Base-by-base conservation (phyloP, 208 protist genomes). In the Acanthamoeba castellanii region DNA sequence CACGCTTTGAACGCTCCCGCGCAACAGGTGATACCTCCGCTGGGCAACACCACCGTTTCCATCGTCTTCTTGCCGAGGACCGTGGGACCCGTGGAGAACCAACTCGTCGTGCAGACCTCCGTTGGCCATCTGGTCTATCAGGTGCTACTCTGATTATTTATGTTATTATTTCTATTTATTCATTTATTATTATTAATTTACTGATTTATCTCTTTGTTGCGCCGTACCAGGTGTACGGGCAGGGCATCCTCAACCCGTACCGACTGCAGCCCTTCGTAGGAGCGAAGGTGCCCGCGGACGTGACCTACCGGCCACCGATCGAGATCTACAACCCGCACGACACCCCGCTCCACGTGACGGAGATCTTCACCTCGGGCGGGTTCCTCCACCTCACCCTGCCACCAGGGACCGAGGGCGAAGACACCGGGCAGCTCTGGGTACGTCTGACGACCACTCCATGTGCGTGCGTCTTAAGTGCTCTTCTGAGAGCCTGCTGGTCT, bases 361-460 rank as follows among this genome's bases (percentile, higher is more conserved):
- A 94, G 74, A 50, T 94, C 30, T 94, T 85, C 72, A 94, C 91
- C 22, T 87, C 70, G 27, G 91, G 91, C 32, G 91, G 91, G n/a
- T 94, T 94, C n/a, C 72, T 94, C 22, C 91, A 94, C 74, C 91
- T 94, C 22, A 94, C 42, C 50, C 91, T 94, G n/a, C 91, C 91
- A 9, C 84, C 84, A n/a, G 52, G 14, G 6, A 42, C 16, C 74
- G 74, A 82, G 16, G 74, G 37, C 16, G 42, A 42, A 13, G 68
- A 13, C 59, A 90, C 84, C 25, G 84, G 16, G 30, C n/a, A 90
- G 34, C 59, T 90, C n/a, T 90, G 84, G 84, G 84, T 90, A 93
- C 30, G 27, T 27, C 52, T 85, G 47, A 20, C 68, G 0, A 64
- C 20, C 14, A 64, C 7, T 18, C 57, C 9, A 27, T 64, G 20